Evolutionary conservation across 768 basidiomycete genomes (phyloP), one percentile per base, ranked within the genome.

Genomic region (Lactarius akahatsu): DNA sequence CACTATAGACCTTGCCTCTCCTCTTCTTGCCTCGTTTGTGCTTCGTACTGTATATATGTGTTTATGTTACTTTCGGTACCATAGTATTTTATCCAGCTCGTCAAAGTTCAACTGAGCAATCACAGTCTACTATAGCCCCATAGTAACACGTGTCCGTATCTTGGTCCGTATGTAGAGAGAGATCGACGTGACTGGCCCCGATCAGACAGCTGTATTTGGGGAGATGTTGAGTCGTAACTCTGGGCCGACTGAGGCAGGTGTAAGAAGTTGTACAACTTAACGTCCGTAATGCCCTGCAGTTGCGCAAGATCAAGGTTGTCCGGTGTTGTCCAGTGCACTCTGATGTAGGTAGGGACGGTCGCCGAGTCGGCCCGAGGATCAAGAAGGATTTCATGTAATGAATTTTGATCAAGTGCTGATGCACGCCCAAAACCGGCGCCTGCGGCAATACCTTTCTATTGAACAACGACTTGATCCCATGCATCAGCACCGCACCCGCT

Each of bases 11-110:
- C 38, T 20, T 8, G 28, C 32, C 20, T 54, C 26, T 13, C 16
- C 26, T 13, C n/a, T 45, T 55, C 38, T 64, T 54, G 58, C 55
- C 40, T 65, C 36, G 54, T 43, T 3, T 55, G 23, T 59, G 13
- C 13, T 55, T 15, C 13, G n/a, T 43, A 38, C 8, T 3, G 50
- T 28, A 38, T 50, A 57, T 50, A 57, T 40, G 16, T 40, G 38
- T 40, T 16, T 62, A 62, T 59, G 41, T 43, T 59, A 59, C 20
- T 30, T 26, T 26, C 30, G 43, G 43, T 18, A 1, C 43, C 47
- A 50, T 38, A 50, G 18, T 57, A 20, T 4, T 40, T 57, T 57
- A 23, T 23, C 23, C 11, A 50, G 47, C 23, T 26, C 50, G 26
- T 15, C 50, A 52, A 28, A 26, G 50, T 28, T 50, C 47, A 50